These are phyloP conservation scores for Lactarius hengduanensis DNA, from an alignment of 768 basidiomycete genomes.

Conservation along the genomic window DNA sequence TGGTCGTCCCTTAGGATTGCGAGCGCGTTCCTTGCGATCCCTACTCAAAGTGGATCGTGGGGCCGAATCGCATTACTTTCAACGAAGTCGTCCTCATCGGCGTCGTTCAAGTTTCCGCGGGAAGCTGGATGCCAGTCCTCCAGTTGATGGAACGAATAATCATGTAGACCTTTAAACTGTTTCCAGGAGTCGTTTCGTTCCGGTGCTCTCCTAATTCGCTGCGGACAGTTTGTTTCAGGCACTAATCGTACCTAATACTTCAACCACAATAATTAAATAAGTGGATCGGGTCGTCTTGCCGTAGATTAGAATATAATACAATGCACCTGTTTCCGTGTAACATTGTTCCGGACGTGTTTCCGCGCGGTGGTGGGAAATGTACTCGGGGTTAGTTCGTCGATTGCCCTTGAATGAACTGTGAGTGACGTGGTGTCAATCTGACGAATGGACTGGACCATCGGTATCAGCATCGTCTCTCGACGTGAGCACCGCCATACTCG, in stretches of 20 bases:
- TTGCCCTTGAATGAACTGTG: neutral
- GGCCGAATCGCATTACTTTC: slow-evolving; percentile 7
- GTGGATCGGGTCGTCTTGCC: neutral
- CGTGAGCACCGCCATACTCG: neutral
- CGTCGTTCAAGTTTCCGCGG: slow-evolving; percentile 24
- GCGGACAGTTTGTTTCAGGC: neutral
- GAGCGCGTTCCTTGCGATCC: slow-evolving; percentile 4
- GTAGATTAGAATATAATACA: slow-evolving; percentile 9
- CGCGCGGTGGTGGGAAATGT: neutral
- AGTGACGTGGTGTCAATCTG: neutral
- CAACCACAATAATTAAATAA: neutral
- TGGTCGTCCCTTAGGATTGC: slow-evolving; percentile 7
- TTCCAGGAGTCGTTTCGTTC: neutral
- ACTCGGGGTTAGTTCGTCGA: neutral
- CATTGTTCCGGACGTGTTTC: neutral
- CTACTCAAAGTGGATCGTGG: slow-evolving; percentile 8
- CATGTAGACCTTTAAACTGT: neutral
- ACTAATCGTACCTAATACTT: slow-evolving; percentile 9
- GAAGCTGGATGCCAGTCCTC: slow-evolving; percentile 27
- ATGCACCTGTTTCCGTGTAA: neutral
- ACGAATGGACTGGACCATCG: neutral
- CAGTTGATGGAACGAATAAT: slow-evolving; percentile 16
- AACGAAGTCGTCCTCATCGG: slow-evolving; percentile 25
- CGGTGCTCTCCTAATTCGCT: neutral
- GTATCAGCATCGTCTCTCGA: neutral